Conservation (phyloP, 306 rosid genomes). For the Rosa persica region DNA sequence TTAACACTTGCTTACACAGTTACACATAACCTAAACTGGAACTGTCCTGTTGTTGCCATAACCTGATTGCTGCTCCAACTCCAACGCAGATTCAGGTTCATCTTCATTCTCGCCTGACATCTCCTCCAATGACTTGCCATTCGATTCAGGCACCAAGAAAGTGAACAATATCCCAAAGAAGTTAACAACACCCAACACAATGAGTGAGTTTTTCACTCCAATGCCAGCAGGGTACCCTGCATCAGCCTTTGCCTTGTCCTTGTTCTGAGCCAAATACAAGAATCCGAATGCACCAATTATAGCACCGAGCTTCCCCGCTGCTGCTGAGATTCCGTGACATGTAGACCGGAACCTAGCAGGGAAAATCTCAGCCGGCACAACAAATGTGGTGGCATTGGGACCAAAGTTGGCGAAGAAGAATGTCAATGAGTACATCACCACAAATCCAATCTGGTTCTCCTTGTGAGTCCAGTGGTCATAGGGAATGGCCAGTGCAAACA, state of each 20-base stretch:
- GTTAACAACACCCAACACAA: slow-evolving; percentile 47
- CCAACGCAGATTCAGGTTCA: slow-evolving; percentile 29
- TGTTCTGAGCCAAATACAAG: slow-evolving; percentile 65
- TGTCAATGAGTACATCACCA: slow-evolving; percentile 53
- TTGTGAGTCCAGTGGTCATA: slow-evolving; percentile 64
- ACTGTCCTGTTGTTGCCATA: slow-evolving; percentile 36
- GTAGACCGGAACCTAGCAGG: slow-evolving; percentile 69
- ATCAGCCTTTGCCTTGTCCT: slow-evolving; percentile 53
- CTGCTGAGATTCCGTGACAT: slow-evolving; percentile 78
- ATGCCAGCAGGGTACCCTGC: slow-evolving; percentile 77
- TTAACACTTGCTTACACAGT: slow-evolving; percentile 7
- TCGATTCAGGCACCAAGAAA: slow-evolving; percentile 70
- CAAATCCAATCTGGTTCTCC: slow-evolving; percentile 58
- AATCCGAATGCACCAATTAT: slow-evolving; percentile 77
- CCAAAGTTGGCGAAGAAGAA: slow-evolving; percentile 83
- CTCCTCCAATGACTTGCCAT: slow-evolving; percentile 74
- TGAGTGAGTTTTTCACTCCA: slow-evolving; percentile 56
- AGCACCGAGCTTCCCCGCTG: slow-evolving; percentile 72
- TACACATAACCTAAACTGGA: slow-evolving; percentile 35
- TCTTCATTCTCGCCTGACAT: slow-evolving; percentile 68
- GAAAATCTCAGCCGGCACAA: slow-evolving; percentile 79
- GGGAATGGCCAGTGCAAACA: slow-evolving; percentile 79
- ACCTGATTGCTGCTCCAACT: slow-evolving; percentile 26
- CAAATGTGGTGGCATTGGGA: slow-evolving; percentile 78
- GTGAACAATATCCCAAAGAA: slow-evolving; percentile 60